These are phyloP conservation scores for Colletotrichum sojae DNA, from an alignment of 2,329 filamentous ascomycete genomes.

Conservation along the genomic window DNA sequence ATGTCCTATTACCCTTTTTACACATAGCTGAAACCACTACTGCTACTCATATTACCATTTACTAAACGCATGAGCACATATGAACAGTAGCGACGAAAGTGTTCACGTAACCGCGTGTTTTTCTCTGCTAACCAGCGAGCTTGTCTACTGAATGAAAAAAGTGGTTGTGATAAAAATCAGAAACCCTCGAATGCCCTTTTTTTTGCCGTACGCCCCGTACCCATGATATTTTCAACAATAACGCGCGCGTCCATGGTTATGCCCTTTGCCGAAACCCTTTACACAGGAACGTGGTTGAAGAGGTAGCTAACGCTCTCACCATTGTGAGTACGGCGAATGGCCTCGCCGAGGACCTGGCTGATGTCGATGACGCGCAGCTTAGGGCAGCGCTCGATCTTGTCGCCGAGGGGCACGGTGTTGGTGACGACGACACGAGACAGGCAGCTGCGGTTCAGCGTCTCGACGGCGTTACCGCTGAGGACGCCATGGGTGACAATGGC, in stretches of 20 bases:
- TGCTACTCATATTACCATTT: no score
- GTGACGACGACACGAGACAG: conserved; percentile 88
- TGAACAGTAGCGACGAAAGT: no score
- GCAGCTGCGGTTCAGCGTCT: conserved; percentile 84
- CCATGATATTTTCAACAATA: conserved; percentile 14
- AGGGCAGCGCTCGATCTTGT: conserved; percentile 83
- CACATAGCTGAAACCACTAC: no score
- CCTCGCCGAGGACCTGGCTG: conserved; percentile 82
- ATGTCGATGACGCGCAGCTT: conserved; percentile 94
- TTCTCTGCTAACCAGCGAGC: conserved; percentile 4
- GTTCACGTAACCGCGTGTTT: background rate
- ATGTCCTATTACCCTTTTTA: no score
- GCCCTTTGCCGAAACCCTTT: conserved; percentile 6
- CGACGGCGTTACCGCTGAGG: conserved; percentile 87
- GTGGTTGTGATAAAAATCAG: background rate
- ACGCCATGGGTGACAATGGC: conserved; percentile 98
- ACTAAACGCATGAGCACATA: no score
- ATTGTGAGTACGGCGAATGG: conserved; percentile 72
- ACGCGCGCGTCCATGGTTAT: background rate
- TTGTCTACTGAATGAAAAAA: background rate
- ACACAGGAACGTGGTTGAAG: conserved; percentile 64
- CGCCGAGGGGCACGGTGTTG: conserved; percentile 74
- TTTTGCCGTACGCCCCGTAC: conserved; percentile 28
- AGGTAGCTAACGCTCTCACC: conserved; percentile 71
- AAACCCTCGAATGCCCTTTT: conserved; percentile 18